Base-by-base conservation (phyloP, 2,329 filamentous ascomycete species). In the Trichophyton schoenleinii region DNA sequence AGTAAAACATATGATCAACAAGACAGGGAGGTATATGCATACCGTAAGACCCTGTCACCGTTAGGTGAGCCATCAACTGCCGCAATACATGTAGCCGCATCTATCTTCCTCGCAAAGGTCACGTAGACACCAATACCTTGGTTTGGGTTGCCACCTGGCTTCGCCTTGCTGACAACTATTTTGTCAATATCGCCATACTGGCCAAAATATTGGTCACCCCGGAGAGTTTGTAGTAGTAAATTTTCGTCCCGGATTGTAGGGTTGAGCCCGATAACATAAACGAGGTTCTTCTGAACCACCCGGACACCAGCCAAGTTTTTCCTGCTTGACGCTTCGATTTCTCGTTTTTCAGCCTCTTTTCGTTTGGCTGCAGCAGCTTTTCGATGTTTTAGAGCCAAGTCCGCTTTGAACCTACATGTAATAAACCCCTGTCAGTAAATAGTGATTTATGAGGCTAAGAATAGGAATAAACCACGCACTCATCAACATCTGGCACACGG, bases 121-220 rank as follows among this genome's bases (percentile, higher is more conserved):
- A 99, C 94, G 70, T 99, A 99, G 58, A 99, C 92, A 55, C 94
- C 94, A 3, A 99, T 87, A 0, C 91, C 95, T 68, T 94, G 88
- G 66, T 90, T 88, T 60, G 80, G 79, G 61, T 82, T 79, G 38
- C 80, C 78, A 53, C 80, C 80, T 64, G 92, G 89, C 74, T 95
- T 96, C 46, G 91, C 85, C 73, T 96, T 96, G 79, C 91, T 97
- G 66, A 99, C 95, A 60, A 96, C 95, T 61, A 99, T 97, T 75
- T 99, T 99, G 71, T 96, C 88, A 67, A 99, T 99, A 71, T 92
- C 94, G 68, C 94, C 94, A 72, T 99, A 99, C 74, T 99, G 94
- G 4, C 94, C 94, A 69, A 99, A 99, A 72, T 96, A 99, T 70
- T 96, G 88, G 57, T 86, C 85, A 64, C 91, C 91, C 61, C 95